Evolutionary conservation across 805 yeast species (phyloP).

Genomic region (Cyberlindnera samutprakarnensis): DNA sequence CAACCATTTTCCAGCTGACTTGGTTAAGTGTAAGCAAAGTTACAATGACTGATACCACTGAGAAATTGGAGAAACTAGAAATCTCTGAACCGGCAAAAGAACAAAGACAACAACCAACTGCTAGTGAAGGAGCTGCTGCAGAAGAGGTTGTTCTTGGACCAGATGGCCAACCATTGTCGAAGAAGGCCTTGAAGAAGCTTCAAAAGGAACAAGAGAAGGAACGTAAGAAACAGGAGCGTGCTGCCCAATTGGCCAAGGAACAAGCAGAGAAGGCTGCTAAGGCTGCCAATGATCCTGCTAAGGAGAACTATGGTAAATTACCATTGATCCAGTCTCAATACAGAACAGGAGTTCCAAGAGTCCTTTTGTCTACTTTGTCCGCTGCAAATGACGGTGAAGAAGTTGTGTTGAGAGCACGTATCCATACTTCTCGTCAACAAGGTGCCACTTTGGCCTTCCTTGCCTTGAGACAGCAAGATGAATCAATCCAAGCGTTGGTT

Average conservation of each 20-base stretch:
- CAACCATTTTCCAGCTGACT: too few relatives aligned
- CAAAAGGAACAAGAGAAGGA: slow-evolving; percentile 92
- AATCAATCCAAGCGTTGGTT: slow-evolving; percentile 75
- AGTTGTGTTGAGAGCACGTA: slow-evolving; percentile 86
- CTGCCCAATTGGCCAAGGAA: slow-evolving; percentile 81
- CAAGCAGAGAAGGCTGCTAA: slow-evolving; percentile 58
- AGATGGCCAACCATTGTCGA: slow-evolving; percentile 79
- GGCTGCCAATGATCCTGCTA: slow-evolving; percentile 80
- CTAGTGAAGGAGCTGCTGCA: slow-evolving; percentile 40
- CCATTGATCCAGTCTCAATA: slow-evolving; percentile 71
- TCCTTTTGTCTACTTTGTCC: slow-evolving; percentile 46
- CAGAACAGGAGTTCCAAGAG: slow-evolving; percentile 61
- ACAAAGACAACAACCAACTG: slow-evolving; percentile 30
- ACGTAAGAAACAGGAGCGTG: slow-evolving; percentile 87
- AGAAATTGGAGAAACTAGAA: slow-evolving; percentile 8
- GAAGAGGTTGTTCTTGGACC: slow-evolving; percentile 38
- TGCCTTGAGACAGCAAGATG: slow-evolving; percentile 85
- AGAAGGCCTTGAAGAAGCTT: slow-evolving; percentile 91
- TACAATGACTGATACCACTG: slow-evolving; percentile 13
- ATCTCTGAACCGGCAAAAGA: slow-evolving; percentile 6
- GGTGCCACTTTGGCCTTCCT: slow-evolving; percentile 92
- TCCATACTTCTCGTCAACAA: slow-evolving; percentile 89
- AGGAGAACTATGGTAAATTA: slow-evolving; percentile 79
- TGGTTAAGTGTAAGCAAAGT: too few relatives aligned
- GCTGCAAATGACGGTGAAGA: slow-evolving; percentile 63